phyloP scores from a whole-genome alignment of 2,329 filamentous ascomycete genomes.

The Teratosphaeria viscida region DNA sequence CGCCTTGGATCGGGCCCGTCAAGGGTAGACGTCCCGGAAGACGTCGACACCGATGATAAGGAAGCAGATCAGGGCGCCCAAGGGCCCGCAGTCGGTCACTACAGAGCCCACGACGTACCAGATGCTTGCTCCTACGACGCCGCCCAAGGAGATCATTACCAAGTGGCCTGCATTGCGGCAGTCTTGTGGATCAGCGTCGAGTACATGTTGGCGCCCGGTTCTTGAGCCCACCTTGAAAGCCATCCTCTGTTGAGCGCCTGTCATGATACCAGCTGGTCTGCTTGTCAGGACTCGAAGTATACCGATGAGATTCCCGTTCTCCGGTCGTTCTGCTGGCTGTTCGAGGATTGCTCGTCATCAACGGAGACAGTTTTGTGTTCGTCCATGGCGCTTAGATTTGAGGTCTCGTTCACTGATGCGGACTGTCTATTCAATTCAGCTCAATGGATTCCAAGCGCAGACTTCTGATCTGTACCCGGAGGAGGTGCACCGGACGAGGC shows the following conservation, averaged over 20 bases:
- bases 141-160: conserved; percentile 9
- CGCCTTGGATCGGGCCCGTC: conserved; percentile 6
- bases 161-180: conserved; percentile 3
- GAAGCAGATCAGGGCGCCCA: conserved; percentile 9
- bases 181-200: background rate
- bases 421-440: background rate
- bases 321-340: background rate
- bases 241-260: background rate
- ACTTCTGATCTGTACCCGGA: background rate
- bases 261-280: background rate
- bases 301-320: background rate
- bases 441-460: background rate
- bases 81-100: conserved; percentile 7
- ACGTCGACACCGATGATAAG: conserved; percentile 7
- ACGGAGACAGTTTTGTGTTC: background rate
- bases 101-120: conserved; percentile 8
- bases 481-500: background rate
- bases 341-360: background rate
- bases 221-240: background rate
- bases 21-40: conserved; percentile 8
- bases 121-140: conserved; percentile 9
- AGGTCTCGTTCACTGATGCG: background rate
- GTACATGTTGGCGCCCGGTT: background rate
- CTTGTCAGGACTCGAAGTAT: background rate
- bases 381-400: background rate